Evolutionary conservation across 2,329 filamentous ascomycete genomes (phyloP).

Genomic region (Stachybotrys elegans): DNA sequence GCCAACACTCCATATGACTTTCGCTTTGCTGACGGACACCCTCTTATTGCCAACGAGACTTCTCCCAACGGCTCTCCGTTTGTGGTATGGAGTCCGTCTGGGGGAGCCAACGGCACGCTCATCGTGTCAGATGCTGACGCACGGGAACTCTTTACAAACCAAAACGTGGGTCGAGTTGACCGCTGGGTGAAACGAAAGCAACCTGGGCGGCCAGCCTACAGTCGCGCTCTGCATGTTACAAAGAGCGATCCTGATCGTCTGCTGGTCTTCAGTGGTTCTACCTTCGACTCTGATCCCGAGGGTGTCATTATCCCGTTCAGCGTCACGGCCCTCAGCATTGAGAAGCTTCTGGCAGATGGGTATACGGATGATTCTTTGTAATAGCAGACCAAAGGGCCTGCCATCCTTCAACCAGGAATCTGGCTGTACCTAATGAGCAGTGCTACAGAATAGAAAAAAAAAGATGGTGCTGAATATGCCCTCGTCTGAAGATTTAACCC

Average conservation of each 20-base stretch:
- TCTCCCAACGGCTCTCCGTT: constrained; percentile 27
- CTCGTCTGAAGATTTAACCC: no score
- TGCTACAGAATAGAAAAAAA: no score
- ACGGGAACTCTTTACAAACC: constrained; percentile 32
- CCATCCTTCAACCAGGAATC: neutral
- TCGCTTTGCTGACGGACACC: constrained; percentile 17
- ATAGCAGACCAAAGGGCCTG: neutral
- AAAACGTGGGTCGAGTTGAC: constrained; percentile 23
- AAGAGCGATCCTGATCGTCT: constrained; percentile 19
- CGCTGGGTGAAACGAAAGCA: constrained; percentile 24
- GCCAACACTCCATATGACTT: constrained; percentile 27
- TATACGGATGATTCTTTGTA: neutral
- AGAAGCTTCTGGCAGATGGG: neutral
- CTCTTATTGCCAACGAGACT: constrained; percentile 12
- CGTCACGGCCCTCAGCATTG: neutral
- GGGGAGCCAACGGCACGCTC: constrained; percentile 34
- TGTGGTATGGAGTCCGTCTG: constrained; percentile 34
- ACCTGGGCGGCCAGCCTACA: constrained; percentile 25
- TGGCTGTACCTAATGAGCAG: neutral
- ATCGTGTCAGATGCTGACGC: constrained; percentile 29
- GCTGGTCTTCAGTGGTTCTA: constrained; percentile 3
- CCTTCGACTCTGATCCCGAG: constrained; percentile 4
- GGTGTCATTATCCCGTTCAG: constrained; percentile 1
- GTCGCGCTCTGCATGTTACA: constrained; percentile 24
- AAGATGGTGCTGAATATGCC: no score